Evolutionary conservation across 345 rosid genomes (phyloP).

Genomic region (Cardamine occulta): DNA sequence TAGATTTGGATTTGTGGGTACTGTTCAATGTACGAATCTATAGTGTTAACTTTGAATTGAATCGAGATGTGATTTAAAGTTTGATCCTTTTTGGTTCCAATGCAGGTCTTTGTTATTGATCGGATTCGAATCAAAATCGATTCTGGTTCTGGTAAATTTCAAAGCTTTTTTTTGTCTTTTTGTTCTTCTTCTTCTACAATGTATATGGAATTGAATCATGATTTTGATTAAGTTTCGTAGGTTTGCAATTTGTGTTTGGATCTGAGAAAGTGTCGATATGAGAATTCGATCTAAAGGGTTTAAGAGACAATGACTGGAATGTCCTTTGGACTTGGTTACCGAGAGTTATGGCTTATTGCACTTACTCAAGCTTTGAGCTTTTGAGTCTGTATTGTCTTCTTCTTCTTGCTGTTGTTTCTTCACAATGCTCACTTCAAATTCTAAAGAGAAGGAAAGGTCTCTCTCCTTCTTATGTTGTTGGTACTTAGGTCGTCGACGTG

Average conservation of each 20-base stretch:
- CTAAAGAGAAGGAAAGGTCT: constrained; percentile 73
- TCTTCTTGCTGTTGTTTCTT: constrained; percentile 22
- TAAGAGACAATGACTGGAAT: constrained; percentile 75
- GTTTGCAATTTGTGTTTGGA: constrained; percentile 39
- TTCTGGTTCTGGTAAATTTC: constrained; percentile 21
- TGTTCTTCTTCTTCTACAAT: constrained; percentile 6
- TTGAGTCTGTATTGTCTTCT: constrained; percentile 42
- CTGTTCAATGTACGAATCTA: constrained; percentile 27
- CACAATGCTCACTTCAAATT: constrained; percentile 55
- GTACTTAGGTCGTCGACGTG: constrained; percentile 59
- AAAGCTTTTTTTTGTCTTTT: constrained; percentile 6
- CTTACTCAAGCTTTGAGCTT: constrained; percentile 37
- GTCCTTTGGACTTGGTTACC: constrained; percentile 63
- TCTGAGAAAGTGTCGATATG: constrained; percentile 42
- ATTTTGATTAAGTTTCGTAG: constrained; percentile 18
- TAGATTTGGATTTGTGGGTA: constrained; percentile 28
- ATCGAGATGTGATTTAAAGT: constrained; percentile 36
- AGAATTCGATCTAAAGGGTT: constrained; percentile 49
- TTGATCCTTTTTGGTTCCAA: constrained; percentile 12
- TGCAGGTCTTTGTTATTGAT: constrained; percentile 30
- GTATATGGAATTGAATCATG: constrained; percentile 14
- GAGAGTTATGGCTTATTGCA: constrained; percentile 69
- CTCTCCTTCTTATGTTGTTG: constrained; percentile 59
- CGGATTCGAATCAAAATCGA: constrained; percentile 32
- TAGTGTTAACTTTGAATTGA: constrained; percentile 16